Percentiles rank a stretch among this genome's conserved stretches.
Conservation (phyloP, 495 filamentous ascomycete species). For the Mycothermus thermophilus region DNA sequence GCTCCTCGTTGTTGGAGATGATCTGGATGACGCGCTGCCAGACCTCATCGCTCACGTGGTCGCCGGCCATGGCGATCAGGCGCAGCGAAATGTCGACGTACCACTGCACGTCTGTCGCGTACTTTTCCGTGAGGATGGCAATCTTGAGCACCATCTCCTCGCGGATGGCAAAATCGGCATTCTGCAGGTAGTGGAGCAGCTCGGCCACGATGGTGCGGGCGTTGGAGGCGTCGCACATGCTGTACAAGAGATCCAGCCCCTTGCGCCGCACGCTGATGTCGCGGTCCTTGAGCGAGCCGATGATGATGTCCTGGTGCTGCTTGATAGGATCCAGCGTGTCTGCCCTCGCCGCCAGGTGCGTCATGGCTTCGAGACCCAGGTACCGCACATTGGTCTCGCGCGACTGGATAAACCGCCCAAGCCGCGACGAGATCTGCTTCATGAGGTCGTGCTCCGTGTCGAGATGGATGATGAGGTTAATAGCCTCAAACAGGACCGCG, state of each 20-base stretch:
- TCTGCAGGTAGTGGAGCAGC: conserved; percentile 86
- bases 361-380: conserved; percentile 94
- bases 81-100: conserved; percentile 96
- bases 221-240: conserved; percentile 96
- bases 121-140: conserved; percentile 95
- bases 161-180: conserved; percentile 90
- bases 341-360: conserved; percentile 84
- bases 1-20: conserved; percentile 96
- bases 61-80: conserved; percentile 89
- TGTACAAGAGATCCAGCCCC: conserved; percentile 91
- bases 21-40: conserved; percentile 99
- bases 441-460: conserved; percentile 91
- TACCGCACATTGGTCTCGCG: conserved; percentile 97
- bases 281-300: conserved; percentile 82
- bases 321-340: conserved; percentile 97
- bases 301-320: conserved; percentile 90
- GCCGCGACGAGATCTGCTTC: conserved; percentile 87
- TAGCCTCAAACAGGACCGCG: conserved; percentile 94
- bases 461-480: conserved; percentile 97
- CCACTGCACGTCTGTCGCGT: conserved; percentile 96
- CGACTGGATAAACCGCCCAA: conserved; percentile 94
- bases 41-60: conserved; percentile 98
- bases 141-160: conserved; percentile 99
- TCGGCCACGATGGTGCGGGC: conserved; percentile 86
- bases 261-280: conserved; percentile 97